Conservation (phyloP, 495 filamentous ascomycete genomes). For the Rhizodiscina lignyota region DNA sequence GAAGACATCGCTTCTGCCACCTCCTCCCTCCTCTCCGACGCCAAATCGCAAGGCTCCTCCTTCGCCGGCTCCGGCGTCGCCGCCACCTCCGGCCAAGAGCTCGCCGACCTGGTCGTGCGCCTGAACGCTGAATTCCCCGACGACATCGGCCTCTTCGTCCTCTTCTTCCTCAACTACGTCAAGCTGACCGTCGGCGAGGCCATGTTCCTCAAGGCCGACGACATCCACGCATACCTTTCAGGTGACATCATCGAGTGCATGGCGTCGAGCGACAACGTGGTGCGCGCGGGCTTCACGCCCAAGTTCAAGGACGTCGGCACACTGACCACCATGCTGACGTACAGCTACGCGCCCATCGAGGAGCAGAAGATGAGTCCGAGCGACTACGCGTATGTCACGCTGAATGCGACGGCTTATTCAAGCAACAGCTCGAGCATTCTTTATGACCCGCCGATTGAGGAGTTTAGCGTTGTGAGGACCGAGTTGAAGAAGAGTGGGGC, state of each 20-base stretch:
- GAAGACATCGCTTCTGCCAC: conserved; percentile 45
- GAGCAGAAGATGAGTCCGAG: conserved; percentile 81
- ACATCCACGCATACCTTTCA: conserved; percentile 90
- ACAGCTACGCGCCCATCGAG: conserved; percentile 80
- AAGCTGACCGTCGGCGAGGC: conserved; percentile 74
- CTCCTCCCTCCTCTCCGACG: conserved; percentile 50
- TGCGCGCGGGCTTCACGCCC: conserved; percentile 90
- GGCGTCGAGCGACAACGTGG: conserved; percentile 94
- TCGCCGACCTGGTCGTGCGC: conserved; percentile 59
- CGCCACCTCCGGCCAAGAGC: conserved; percentile 43
- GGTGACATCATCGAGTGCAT: conserved; percentile 99
- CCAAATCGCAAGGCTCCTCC: conserved; percentile 39
- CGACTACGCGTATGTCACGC: conserved; percentile 66
- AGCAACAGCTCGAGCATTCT: conserved; percentile 50
- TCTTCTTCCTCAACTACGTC: conserved; percentile 73
- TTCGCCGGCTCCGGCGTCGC: conserved; percentile 50
- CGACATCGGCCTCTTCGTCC: conserved; percentile 62
- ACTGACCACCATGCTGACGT: conserved; percentile 84
- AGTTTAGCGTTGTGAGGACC: conserved; percentile 81
- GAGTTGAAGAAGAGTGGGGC: conserved; percentile 51
- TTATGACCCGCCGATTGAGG: conserved; percentile 93
- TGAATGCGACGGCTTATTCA: conserved; percentile 64
- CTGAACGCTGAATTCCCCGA: conserved; percentile 62
- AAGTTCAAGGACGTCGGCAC: conserved; percentile 96
- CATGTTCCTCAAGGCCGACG: conserved; percentile 89